Conservation (phyloP, 2,329 filamentous ascomycete genomes). For the Zasmidium citrigriseum region DNA sequence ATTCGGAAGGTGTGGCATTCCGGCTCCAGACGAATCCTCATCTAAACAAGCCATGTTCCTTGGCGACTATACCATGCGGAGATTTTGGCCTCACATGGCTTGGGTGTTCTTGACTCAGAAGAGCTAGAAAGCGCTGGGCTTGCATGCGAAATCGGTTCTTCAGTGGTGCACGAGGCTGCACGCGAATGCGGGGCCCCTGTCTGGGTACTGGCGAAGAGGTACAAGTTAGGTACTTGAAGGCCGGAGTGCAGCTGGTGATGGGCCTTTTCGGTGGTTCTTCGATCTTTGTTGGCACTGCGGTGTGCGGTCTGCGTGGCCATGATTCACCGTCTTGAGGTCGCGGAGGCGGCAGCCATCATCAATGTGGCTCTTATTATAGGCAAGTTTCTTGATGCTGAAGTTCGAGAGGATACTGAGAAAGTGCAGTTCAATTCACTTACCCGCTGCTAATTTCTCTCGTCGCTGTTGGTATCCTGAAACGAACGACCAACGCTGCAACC, state of each 20-base stretch:
- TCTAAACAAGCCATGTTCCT: neutral
- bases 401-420: neutral
- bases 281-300: neutral
- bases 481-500: slow-evolving; percentile 10
- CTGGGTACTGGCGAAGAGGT: too few species aligned
- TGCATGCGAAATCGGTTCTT: too few species aligned
- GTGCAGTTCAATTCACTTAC: slow-evolving; percentile 8
- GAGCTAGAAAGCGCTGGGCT: neutral
- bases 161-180: too few species aligned
- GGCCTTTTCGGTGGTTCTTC: too few species aligned
- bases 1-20: neutral
- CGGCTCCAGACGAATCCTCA: neutral
- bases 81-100: neutral
- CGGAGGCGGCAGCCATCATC: slow-evolving; percentile 10
- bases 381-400: neutral
- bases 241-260: too few species aligned
- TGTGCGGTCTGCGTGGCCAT: neutral
- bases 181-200: too few species aligned
- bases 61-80: neutral
- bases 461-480: slow-evolving; percentile 9
- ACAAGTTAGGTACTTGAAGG: too few species aligned
- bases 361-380: slow-evolving; percentile 12
- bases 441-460: slow-evolving; percentile 10
- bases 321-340: neutral
- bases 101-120: neutral